Evolutionary conservation across 768 basidiomycete genomes (phyloP).

Genomic region (Leucocoprinus birnbaumii): DNA sequence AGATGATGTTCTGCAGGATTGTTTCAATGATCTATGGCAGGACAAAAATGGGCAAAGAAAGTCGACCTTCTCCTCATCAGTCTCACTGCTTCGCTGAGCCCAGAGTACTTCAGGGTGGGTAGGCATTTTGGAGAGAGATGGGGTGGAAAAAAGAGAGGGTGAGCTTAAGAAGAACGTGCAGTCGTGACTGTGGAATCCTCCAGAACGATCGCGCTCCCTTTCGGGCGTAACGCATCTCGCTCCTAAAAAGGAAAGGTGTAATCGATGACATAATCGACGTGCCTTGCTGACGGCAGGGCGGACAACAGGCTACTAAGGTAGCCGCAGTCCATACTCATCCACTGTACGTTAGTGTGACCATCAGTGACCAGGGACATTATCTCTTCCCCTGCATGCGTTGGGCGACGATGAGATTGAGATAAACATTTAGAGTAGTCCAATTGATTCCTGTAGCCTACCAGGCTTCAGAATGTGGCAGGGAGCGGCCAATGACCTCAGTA

Average conservation of each 20-base stretch:
- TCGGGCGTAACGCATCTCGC: no score
- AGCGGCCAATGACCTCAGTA: no score
- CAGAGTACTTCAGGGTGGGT: constrained; percentile 88
- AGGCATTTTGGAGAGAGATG: constrained; percentile 30
- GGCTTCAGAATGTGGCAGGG: no score
- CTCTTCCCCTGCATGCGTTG: no score
- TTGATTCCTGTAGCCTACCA: no score
- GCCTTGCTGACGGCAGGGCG: constrained; percentile 1
- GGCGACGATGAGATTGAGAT: no score
- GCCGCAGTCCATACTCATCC: no score
- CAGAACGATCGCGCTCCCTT: constrained; percentile 30
- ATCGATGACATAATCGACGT: constrained; percentile 8
- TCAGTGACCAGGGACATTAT: no score
- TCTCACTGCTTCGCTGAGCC: constrained; percentile 85
- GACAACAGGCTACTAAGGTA: no score
- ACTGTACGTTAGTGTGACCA: no score
- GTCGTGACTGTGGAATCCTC: constrained; percentile 33
- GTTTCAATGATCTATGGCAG: constrained; percentile 19
- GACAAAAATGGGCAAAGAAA: neutral
- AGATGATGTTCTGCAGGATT: constrained; percentile 72
- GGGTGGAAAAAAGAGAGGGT: constrained; percentile 9
- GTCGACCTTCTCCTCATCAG: constrained; percentile 64
- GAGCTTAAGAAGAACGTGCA: constrained; percentile 17
- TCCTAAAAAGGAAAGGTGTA: neutral
- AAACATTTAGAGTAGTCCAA: no score